These are phyloP conservation scores for Strigomonas galati DNA, from an alignment of 208 protist genomes.

Conservation along the genomic window DNA sequence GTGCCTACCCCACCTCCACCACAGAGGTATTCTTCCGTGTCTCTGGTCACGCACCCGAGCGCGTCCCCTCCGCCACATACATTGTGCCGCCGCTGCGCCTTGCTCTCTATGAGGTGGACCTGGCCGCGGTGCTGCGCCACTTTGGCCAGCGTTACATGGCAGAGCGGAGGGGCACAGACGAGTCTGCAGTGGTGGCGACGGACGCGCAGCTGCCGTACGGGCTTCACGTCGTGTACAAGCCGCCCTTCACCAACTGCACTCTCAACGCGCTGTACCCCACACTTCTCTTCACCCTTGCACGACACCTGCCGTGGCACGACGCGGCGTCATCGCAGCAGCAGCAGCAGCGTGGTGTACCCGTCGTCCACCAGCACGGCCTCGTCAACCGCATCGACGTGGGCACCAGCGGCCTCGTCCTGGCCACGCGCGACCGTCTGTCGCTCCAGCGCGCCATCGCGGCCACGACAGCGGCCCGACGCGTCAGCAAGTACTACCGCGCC, in stretches of 20 bases:
- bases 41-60: neutral
- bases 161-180: neutral
- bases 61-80: neutral
- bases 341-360: conserved; percentile 17
- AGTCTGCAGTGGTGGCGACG: conserved; percentile 5
- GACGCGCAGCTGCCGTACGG: conserved; percentile 44
- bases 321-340: neutral
- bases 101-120: conserved; percentile 30
- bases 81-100: conserved; percentile 33
- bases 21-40: conserved; percentile 44
- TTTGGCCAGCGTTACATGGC: neutral
- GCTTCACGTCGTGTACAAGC: conserved; percentile 62
- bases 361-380: conserved; percentile 66
- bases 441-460: conserved; percentile 32
- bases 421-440: conserved; percentile 20
- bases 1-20: conserved; percentile 53
- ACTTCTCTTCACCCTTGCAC: conserved; percentile 36
- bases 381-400: conserved; percentile 84
- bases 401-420: conserved; percentile 72
- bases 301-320: conserved; percentile 40
- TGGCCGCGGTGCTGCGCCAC: conserved; percentile 6
- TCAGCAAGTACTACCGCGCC: conserved; percentile 62
- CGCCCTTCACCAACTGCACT: conserved; percentile 54
- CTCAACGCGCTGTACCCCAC: conserved; percentile 50
- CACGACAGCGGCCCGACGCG: conserved; percentile 31